These are phyloP conservation scores for Dacryopinax primogenitus DNA, from an alignment of 768 basidiomycete species.

Conservation along the genomic window DNA sequence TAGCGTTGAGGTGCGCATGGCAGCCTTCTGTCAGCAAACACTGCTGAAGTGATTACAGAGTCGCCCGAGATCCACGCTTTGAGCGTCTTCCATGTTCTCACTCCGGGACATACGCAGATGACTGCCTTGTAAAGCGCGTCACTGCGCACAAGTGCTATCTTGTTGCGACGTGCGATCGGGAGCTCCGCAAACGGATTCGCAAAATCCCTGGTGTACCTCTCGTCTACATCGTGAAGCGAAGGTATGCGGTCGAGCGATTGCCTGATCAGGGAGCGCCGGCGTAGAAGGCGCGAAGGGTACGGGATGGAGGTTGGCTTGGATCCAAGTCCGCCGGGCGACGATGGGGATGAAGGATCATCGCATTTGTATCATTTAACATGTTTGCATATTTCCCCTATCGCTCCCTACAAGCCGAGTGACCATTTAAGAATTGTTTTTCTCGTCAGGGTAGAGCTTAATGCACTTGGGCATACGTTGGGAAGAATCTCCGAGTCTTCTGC, in stretches of 20 bases:
- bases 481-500: too few species aligned
- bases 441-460: too few species aligned
- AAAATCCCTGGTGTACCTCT: slow-evolving; percentile 86
- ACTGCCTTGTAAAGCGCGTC: slow-evolving; percentile 93
- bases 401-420: too few species aligned
- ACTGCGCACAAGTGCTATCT: slow-evolving; percentile 92
- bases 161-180: slow-evolving; percentile 95
- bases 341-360: too few species aligned
- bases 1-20: slow-evolving; percentile 69
- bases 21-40: not conserved
- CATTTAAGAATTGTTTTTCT: too few species aligned
- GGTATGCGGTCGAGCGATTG: slow-evolving; percentile 87
- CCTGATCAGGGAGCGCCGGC: slow-evolving; percentile 84
- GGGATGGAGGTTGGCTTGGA: too few species aligned
- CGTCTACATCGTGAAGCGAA: slow-evolving; percentile 89
- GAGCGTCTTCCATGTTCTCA: slow-evolving; percentile 89
- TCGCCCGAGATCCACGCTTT: slow-evolving; percentile 93
- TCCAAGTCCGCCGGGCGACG: not conserved
- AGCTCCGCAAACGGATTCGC: slow-evolving; percentile 79
- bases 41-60: slow-evolving; percentile 35
- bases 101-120: slow-evolving; percentile 95
- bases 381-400: too few species aligned
- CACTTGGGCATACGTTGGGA: too few species aligned
- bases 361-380: too few species aligned
- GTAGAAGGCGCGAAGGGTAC: too few species aligned